These are phyloP conservation scores for Tolypocladium ophioglossoides DNA, from an alignment of 2,329 filamentous ascomycete species.

Conservation along the genomic window DNA sequence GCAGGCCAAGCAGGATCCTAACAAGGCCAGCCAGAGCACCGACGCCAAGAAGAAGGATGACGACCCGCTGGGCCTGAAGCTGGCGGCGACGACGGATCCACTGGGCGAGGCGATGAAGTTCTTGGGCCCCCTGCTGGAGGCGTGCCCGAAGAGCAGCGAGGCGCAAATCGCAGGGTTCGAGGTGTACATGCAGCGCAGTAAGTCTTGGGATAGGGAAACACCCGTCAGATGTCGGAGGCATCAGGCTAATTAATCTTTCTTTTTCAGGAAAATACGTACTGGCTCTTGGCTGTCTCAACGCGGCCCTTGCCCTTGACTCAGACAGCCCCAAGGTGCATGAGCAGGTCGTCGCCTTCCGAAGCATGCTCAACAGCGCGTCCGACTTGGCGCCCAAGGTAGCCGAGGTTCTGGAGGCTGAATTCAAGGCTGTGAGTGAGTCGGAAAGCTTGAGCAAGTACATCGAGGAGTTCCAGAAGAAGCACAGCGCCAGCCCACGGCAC, in stretches of 20 bases:
- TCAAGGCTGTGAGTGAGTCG: conserved; percentile 48
- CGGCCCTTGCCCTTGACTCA: conserved; percentile 58
- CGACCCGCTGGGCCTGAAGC: conserved; percentile 72
- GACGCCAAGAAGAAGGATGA: conserved; percentile 80
- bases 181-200: conserved; percentile 76
- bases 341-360: conserved; percentile 60
- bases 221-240: background rate
- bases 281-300: conserved; percentile 75
- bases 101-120: conserved; percentile 83
- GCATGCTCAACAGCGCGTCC: conserved; percentile 47
- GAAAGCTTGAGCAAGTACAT: conserved; percentile 54
- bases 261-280: conserved; percentile 70
- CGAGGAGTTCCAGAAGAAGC: conserved; percentile 49
- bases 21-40: conserved; percentile 58
- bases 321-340: conserved; percentile 65
- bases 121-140: conserved; percentile 68
- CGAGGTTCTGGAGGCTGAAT: conserved; percentile 59
- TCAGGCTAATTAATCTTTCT: background rate
- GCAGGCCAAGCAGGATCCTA: conserved; percentile 70
- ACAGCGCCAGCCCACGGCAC: conserved; percentile 52
- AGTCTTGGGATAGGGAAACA: conserved; percentile 21
- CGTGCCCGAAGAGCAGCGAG: conserved; percentile 69
- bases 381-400: conserved; percentile 50
- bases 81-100: conserved; percentile 73
- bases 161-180: conserved; percentile 83